Evolutionary conservation across 768 basidiomycete genomes (phyloP).

Genomic region (Panellus pusillus): DNA sequence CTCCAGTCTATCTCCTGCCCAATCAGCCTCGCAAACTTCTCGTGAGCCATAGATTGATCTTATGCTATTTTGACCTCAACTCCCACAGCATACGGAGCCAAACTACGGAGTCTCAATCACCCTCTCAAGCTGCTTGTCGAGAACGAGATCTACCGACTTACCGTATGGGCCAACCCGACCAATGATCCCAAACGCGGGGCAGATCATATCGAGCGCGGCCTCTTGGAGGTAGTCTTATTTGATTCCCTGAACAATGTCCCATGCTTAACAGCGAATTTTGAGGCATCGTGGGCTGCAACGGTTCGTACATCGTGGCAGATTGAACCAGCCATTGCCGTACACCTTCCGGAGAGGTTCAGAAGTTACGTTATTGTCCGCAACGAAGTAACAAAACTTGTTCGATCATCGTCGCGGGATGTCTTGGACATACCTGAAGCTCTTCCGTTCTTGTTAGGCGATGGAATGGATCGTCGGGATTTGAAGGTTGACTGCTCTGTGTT

Average conservation of each 20-base stretch:
- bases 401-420: conserved; percentile 66
- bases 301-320: conserved; percentile 79
- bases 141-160: conserved; percentile 84
- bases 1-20: conserved; percentile 61
- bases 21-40: conserved; percentile 40
- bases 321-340: conserved; percentile 79
- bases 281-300: conserved; percentile 68
- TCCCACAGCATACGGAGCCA: conserved; percentile 52
- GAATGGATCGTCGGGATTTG: conserved; percentile 66
- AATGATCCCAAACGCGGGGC: conserved; percentile 70
- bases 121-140: conserved; percentile 85
- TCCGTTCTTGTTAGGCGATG: conserved; percentile 74
- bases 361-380: conserved; percentile 48
- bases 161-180: conserved; percentile 88
- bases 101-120: conserved; percentile 66
- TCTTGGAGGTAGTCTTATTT: conserved; percentile 53
- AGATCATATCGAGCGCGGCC: conserved; percentile 59
- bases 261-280: neutral
- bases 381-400: conserved; percentile 78
- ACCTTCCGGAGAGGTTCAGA: conserved; percentile 89
- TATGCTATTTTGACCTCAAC: neutral
- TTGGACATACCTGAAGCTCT: conserved; percentile 82
- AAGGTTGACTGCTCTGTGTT: conserved; percentile 42
- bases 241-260: neutral
- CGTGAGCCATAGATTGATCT: conserved; percentile 30